Percentiles rank a stretch among this genome's conserved stretches.
Evolutionary conservation across 2,329 filamentous ascomycete genomes (phyloP).

Genomic region (Annulohypoxylon truncatum): DNA sequence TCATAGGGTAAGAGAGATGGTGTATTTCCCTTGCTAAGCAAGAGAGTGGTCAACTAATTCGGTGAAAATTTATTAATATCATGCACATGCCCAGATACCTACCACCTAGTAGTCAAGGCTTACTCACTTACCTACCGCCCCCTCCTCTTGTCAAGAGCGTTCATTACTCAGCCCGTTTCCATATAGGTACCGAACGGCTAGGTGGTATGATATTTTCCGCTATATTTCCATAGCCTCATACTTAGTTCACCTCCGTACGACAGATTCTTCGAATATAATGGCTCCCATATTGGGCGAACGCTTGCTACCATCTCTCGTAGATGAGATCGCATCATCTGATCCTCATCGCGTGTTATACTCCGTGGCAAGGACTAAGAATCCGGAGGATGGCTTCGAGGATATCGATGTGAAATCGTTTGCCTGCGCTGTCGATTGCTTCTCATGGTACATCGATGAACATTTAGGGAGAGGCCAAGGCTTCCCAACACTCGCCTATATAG

Average conservation of each 20-base stretch:
- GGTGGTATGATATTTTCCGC: not conserved
- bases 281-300: not conserved
- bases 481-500: slow-evolving; percentile 52
- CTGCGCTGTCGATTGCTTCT: slow-evolving; percentile 43
- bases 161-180: not conserved
- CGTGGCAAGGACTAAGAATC: slow-evolving; percentile 38
- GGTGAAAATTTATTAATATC: no score
- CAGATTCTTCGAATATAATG: not conserved
- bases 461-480: slow-evolving; percentile 48
- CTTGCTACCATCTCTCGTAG: slow-evolving; percentile 40
- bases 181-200: not conserved
- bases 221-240: not conserved
- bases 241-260: not conserved
- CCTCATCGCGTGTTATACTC: slow-evolving; percentile 44
- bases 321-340: slow-evolving; percentile 41
- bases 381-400: slow-evolving; percentile 42
- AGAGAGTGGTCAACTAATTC: no score
- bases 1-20: not conserved
- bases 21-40: no score
- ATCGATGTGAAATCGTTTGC: slow-evolving; percentile 34
- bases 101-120: not conserved
- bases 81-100: no score
- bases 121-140: not conserved
- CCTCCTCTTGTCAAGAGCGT: not conserved
- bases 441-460: slow-evolving; percentile 49